Conservation (phyloP, 2,329 filamentous ascomycete species). For the Trichophyton verrucosum region DNA sequence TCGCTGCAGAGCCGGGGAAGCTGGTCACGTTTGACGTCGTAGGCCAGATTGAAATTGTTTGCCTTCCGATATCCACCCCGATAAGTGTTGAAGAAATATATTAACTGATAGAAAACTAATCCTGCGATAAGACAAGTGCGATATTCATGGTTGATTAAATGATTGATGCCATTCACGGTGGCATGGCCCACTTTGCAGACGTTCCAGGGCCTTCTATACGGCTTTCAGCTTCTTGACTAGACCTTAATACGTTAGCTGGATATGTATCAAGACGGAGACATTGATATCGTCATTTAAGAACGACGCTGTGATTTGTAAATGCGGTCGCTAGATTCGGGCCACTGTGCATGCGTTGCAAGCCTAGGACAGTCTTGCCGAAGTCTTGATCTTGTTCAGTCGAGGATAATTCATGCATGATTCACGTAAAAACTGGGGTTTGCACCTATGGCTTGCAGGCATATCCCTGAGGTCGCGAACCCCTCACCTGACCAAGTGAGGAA, state of each 20-base stretch:
- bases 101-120: neutral
- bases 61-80: neutral
- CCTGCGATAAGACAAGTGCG: neutral
- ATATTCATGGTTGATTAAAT: neutral
- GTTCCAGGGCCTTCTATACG: neutral
- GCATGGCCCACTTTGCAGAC: neutral
- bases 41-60: neutral
- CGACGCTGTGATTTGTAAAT: neutral
- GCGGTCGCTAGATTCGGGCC: neutral
- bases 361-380: neutral
- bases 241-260: neutral
- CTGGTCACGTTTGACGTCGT: neutral
- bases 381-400: neutral
- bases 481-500: neutral
- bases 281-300: neutral
- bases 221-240: neutral
- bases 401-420: neutral
- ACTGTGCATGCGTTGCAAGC: neutral
- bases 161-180: neutral
- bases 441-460: neutral
- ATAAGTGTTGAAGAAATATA: neutral
- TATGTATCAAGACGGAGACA: neutral
- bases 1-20: neutral
- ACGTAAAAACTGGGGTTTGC: neutral
- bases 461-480: neutral